Evolutionary conservation across 140 eudicot species (phyloP).

Genomic region (Oenanthe javanica): DNA sequence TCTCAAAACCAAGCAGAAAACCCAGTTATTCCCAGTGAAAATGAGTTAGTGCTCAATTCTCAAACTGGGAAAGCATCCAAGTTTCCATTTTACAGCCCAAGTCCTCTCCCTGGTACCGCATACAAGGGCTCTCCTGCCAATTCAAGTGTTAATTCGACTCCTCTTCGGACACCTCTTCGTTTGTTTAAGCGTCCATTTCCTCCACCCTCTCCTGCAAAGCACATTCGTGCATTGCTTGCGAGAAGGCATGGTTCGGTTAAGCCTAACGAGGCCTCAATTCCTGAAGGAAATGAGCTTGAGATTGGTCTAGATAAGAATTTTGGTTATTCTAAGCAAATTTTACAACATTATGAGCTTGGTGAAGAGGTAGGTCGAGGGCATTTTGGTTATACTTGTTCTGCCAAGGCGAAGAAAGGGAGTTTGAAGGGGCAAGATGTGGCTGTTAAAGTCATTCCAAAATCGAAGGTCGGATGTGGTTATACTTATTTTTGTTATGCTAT

Average conservation of each 20-base stretch:
- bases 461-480: constrained; percentile 50
- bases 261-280: constrained; percentile 91
- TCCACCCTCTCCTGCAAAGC: constrained; percentile 98
- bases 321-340: constrained; percentile 77
- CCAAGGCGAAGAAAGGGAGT: constrained; percentile 87
- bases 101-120: constrained; percentile 62
- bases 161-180: constrained; percentile 86
- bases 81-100: constrained; percentile 92
- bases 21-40: constrained; percentile 31
- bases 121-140: constrained; percentile 90
- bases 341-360: constrained; percentile 65
- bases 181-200: constrained; percentile 85
- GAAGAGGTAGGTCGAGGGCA: constrained; percentile 98
- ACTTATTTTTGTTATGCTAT: background rate
- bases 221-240: constrained; percentile 82
- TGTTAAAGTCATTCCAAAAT: constrained; percentile 93
- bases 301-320: constrained; percentile 89
- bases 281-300: constrained; percentile 84
- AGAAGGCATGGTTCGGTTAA: constrained; percentile 91
- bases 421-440: constrained; percentile 97
- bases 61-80: constrained; percentile 66
- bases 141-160: constrained; percentile 74
- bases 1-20: constrained; percentile 50
- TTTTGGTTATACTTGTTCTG: constrained; percentile 92
- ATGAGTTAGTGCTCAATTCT: constrained; percentile 38